Base-by-base conservation (phyloP, 306 rosid genomes). In the Mimosa pudica region DNA sequence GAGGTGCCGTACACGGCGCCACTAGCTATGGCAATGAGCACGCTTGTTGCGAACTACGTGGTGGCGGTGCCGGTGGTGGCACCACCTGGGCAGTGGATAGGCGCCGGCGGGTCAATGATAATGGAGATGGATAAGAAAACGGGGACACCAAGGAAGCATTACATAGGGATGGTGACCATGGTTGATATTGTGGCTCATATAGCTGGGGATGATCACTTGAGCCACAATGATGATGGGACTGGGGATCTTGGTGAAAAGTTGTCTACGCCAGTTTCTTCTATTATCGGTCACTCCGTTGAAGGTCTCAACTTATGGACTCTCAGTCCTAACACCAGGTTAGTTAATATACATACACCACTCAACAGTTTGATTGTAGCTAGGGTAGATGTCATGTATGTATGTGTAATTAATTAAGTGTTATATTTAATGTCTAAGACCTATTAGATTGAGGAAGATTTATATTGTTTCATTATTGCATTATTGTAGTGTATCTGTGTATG, bases 291-390 rank as follows among this genome's bases (percentile, higher is more conserved):
- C 78, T 85, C 87, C 76, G 76, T 81, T 7, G 97, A 93, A 84
- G 89, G 97, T n/a, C 88, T 93, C 48, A 93, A 93, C 82, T 77
- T 95, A 54, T 95, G 99, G 99, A 91, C 99, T 68, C 87, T 95
- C 41, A 88, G 82, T 70, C 97, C 93, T 10, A 91, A 83, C 64
- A 93, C 99, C 54, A 93, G 98, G 99, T 91, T 12, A 42, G 0
- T 52, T 4, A 17, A 2, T n/a, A n/a, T 8, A 1, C 8, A 1
- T 8, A 1, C 8, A 1, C 49, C 7, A 5, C 61, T 13, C 58
- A 52, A 52, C 18, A 52, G 58, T 52, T 52, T 52, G 42, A 38
- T 38, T 38, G 5, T 38, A 38, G 3, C 5, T 55, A 7, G 30
- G 24, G 30, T 55, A 55, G 2, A n/a, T 55, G 7, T n/a, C 10